These are phyloP conservation scores for Kingdonia uniflora DNA, from an alignment of 164 flowering plant genomes.

Conservation along the genomic window DNA sequence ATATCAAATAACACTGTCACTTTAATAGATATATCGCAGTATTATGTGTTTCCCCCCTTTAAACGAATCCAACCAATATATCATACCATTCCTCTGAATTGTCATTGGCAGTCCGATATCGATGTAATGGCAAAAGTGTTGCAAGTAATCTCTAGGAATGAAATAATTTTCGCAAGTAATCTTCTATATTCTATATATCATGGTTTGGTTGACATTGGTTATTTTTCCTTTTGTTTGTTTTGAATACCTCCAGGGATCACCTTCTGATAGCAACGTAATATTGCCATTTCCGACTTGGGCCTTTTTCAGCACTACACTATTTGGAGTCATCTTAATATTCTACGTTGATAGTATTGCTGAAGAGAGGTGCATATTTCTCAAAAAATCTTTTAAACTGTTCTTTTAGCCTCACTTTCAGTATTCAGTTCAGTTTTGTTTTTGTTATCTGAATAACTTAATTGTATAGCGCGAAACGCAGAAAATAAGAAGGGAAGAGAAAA, in stretches of 20 bases:
- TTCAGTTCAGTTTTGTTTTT: neutral
- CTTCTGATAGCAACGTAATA: slow-evolving; percentile 29
- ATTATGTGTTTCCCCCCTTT: too few species aligned
- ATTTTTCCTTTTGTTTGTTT: slow-evolving; percentile 6
- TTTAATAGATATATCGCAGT: too few species aligned
- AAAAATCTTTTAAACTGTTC: neutral
- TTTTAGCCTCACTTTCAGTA: neutral
- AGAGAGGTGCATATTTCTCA: slow-evolving; percentile 56
- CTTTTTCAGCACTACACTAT: slow-evolving; percentile 55
- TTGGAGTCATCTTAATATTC: slow-evolving; percentile 78
- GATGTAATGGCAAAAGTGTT: neutral
- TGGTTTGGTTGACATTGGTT: neutral
- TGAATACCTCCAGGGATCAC: slow-evolving; percentile 58
- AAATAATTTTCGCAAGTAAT: neutral
- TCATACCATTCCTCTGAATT: too few species aligned
- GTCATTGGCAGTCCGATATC: too few species aligned
- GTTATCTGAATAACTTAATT: neutral
- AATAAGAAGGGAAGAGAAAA: too few species aligned
- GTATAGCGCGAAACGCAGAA: too few species aligned
- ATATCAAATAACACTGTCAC: too few species aligned
- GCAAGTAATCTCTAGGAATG: neutral
- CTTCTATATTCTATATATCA: neutral
- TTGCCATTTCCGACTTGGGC: slow-evolving; percentile 72
- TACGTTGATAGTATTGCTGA: slow-evolving; percentile 90
- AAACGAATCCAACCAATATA: too few species aligned